Percentiles rank a stretch among this genome's conserved stretches.
These are phyloP conservation scores for Phyllostachys edulis DNA, from an alignment of 176 grass and related monocot species.

Conservation along the genomic window DNA sequence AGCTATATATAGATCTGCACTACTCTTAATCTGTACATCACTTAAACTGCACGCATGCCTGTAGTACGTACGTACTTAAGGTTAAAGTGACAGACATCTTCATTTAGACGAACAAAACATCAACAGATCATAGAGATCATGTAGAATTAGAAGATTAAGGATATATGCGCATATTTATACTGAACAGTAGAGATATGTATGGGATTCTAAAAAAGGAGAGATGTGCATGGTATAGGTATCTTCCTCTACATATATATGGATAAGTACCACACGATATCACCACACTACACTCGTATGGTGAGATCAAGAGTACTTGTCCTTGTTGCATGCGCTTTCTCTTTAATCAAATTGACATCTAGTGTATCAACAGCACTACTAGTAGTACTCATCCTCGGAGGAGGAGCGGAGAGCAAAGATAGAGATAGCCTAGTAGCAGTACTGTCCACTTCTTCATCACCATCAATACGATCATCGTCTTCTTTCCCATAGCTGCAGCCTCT, in stretches of 20 bases:
- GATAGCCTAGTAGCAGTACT: slow-evolving; percentile 16
- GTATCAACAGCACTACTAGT: not conserved
- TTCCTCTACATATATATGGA: slow-evolving; percentile 19
- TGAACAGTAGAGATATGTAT: not conserved
- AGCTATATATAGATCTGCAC: not conserved
- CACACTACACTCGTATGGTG: slow-evolving; percentile 43
- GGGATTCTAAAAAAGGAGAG: too few relatives aligned
- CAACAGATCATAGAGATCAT: slow-evolving; percentile 18
- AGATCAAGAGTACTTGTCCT: slow-evolving; percentile 63
- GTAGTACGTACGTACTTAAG: not conserved
- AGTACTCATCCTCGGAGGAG: not conserved
- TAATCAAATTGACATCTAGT: slow-evolving; percentile 5
- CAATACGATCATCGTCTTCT: not conserved
- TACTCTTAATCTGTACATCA: not conserved
- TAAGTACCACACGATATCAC: slow-evolving; percentile 63
- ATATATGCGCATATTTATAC: not conserved
- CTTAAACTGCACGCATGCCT: not conserved
- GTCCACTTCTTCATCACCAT: slow-evolving; percentile 16
- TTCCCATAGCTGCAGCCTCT: not conserved
- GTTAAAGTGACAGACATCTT: not conserved
- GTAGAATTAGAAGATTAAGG: not conserved
- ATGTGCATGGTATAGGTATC: not conserved
- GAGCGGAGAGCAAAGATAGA: slow-evolving; percentile 36
- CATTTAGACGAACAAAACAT: not conserved
- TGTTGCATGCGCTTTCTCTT: slow-evolving; percentile 20